Evolutionary conservation across 192 early-diverging fungal species (phyloP).

Genomic region (Coemansia sp.): DNA sequence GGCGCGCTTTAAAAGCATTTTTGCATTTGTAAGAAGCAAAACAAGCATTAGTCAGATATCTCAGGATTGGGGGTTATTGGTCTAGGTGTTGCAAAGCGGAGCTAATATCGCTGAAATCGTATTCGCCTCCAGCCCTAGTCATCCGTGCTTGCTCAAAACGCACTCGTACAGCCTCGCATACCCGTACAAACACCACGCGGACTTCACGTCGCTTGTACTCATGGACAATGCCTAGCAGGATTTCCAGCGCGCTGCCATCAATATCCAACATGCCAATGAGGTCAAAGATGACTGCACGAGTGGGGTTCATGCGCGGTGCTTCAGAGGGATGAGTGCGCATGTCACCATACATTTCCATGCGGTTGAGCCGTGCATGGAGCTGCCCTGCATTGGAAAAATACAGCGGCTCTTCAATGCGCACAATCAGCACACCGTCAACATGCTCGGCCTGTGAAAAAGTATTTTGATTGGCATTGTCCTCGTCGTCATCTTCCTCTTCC

Average conservation of each 20-base stretch:
- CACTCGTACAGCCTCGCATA: slow-evolving; percentile 67
- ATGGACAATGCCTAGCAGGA: slow-evolving; percentile 85
- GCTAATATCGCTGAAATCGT: slow-evolving; percentile 68
- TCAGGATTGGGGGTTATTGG: slow-evolving; percentile 7
- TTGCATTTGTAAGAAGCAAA: not conserved
- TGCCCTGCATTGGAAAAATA: slow-evolving; percentile 98
- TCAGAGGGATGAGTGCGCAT: slow-evolving; percentile 94
- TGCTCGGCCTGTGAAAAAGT: slow-evolving; percentile 60
- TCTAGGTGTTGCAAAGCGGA: slow-evolving; percentile 62
- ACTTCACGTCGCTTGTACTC: slow-evolving; percentile 78
- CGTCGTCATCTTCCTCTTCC: slow-evolving; percentile 9
- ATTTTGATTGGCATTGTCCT: not conserved
- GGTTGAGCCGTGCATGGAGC: slow-evolving; percentile 88
- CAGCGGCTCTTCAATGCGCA: slow-evolving; percentile 88
- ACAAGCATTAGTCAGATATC: not conserved
- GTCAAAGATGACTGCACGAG: slow-evolving; percentile 86
- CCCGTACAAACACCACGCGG: slow-evolving; percentile 87
- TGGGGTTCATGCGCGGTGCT: slow-evolving; percentile 72
- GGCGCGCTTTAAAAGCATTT: slow-evolving; percentile 1
- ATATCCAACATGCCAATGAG: slow-evolving; percentile 81
- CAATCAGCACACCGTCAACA: slow-evolving; percentile 80
- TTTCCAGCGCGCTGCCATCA: slow-evolving; percentile 91
- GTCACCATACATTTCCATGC: slow-evolving; percentile 92
- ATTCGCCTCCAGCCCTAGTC: slow-evolving; percentile 58
- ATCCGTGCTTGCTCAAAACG: slow-evolving; percentile 76